A percentile compares a stretch with the other conserved stretches of the same genome.
These are phyloP conservation scores for Cadophora gregata DNA, from an alignment of 2,329 filamentous ascomycete species.

Conservation along the genomic window DNA sequence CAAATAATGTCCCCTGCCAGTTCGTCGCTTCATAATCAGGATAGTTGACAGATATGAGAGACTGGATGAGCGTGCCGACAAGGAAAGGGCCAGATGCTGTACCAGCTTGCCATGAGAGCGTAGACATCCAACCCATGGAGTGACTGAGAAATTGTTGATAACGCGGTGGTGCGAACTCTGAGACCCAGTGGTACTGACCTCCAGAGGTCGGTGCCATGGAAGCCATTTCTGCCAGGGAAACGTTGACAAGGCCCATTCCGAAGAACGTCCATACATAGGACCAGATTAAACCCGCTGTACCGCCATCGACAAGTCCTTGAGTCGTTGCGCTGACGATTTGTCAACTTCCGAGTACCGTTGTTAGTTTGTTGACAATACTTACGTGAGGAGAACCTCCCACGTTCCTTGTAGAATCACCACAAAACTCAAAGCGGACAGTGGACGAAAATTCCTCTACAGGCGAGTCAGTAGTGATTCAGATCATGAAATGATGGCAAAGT, in stretches of 20 bases:
- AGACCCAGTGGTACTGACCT: constrained; percentile 64
- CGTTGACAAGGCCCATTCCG: constrained; percentile 35
- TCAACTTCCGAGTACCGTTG: too few relatives aligned
- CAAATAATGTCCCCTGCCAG: constrained; percentile 51
- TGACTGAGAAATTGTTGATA: constrained; percentile 54
- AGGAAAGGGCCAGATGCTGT: constrained; percentile 51
- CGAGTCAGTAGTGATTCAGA: constrained; percentile 1
- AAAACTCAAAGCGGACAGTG: constrained; percentile 50
- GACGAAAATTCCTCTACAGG: constrained; percentile 48
- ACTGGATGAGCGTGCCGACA: constrained; percentile 52
- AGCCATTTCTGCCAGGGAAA: constrained; percentile 39
- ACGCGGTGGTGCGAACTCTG: constrained; percentile 54
- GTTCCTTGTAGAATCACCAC: constrained; percentile 48
- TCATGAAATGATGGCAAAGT: not conserved
- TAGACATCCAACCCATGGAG: constrained; percentile 50
- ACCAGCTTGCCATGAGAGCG: constrained; percentile 52
- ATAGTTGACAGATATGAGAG: constrained; percentile 46
- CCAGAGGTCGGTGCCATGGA: constrained; percentile 58
- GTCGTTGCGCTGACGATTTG: not conserved
- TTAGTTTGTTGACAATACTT: not conserved
- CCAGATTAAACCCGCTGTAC: constrained; percentile 47
- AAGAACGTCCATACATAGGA: constrained; percentile 45
- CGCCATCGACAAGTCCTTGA: constrained; percentile 35
- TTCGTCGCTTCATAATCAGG: constrained; percentile 44
- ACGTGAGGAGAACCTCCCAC: constrained; percentile 50